Evolutionary conservation across 805 yeast species (phyloP), one percentile per base, ranked within the genome.

Genomic region (Starmerella bacillaris): DNA sequence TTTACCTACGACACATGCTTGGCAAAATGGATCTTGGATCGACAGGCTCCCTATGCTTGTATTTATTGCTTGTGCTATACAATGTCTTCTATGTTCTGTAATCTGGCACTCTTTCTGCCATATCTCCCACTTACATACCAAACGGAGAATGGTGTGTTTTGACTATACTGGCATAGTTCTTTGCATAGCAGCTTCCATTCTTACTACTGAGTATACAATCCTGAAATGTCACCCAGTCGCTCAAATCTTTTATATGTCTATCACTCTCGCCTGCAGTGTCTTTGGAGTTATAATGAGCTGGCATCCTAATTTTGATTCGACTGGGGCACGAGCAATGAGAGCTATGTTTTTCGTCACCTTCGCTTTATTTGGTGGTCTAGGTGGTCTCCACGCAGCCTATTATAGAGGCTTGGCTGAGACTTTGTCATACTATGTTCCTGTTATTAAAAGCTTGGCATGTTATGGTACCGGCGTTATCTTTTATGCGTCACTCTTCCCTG

Each of bases 121-220:
- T 41, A 78, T 82, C 43, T 70, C 86, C 14, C 65, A 66, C 34
- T 55, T 77, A 30, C 49, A 60, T 16, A 53, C 72, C 42, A 67
- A 94, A 52, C 65, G 73, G 44, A 68, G 71, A 35, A 80, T 78
- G 57, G 94, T 94, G 0, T 89, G 98, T 55, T 72, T 84, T 29
- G 98, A 86, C 59, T 86, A 86, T 56, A 76, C 92, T 5, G 98
- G 98, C 2, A 86, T 86, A 45, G 82, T 95, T 0, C 67, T 83
- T 11, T 60, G 89, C 44, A 84, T 86, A 47, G 77, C 94, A 0
- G 86, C 92, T 12, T 78, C 94, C 2, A 77, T 89, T 31, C 60
- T 89, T 30, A 71, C 93, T 3, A 75, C 86, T 0, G 94, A 86
- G 55, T 83, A 79, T 54, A 69, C 79, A 15, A 66, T 84, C 2